Evolutionary conservation across 2,329 filamentous ascomycete species (phyloP), one percentile per base, ranked within the genome.

Genomic region (Blastomyces silverae): DNA sequence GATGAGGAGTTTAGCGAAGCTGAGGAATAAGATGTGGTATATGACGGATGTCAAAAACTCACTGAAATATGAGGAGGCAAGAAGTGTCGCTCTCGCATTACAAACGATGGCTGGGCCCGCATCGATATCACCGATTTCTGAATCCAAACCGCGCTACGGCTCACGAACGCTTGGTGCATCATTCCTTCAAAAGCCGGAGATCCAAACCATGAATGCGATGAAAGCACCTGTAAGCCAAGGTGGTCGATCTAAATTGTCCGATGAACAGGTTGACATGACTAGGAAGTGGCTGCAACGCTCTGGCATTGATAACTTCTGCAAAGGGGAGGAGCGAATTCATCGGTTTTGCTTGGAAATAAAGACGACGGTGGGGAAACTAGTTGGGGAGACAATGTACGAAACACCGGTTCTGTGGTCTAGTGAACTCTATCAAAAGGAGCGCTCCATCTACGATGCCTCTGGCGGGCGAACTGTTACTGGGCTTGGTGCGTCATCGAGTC

Each of bases 1-100:
- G 85, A 89, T 91, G 82, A 82, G 83, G 65, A 85, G 86, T 5
- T 82, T 94, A 48, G 85, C 87, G 65, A 87, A 89, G 28, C 82
- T 97, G 50, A 86, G 94, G 53, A 90, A 96, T 75, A 97, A 97
- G 81, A 96, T 97, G 90, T 99, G 94, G 94, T 99, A 96, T 74
- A 90, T 94, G 66, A 93, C 90, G 0, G 92, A 97, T 75, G 92
- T 97, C 37, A 89, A 91, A 67, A 92, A 93, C 71, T 97, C 94
- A 3, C 89, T 87, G 60, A 86, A 87, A 11, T 97, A 97, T 71
- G 90, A 94, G 66, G 89, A 95, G 70, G 91, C 91, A 50, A 88
- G 88, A 65, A 91, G 93, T 68, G 88, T 97, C 58, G 90, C 92
- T 6, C 84, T 90, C 66, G 94, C 93, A 4, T 80, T 99, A 61